Evolutionary conservation across 768 basidiomycete genomes (phyloP).

Genomic region (Thelephora aurantiotincta): DNA sequence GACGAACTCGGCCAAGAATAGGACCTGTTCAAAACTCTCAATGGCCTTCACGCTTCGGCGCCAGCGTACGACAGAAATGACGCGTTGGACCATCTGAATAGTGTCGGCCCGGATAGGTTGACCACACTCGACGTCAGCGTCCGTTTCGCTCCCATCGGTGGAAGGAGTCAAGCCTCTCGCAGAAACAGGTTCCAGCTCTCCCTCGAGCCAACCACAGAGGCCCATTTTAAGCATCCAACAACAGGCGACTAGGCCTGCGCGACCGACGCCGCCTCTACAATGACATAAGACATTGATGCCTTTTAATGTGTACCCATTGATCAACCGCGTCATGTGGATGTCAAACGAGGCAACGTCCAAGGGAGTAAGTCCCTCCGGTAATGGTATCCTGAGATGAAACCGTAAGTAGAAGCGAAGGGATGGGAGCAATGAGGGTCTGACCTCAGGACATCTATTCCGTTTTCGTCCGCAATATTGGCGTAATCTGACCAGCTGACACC

Average conservation of each 20-base stretch:
- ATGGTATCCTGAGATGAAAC: conserved; percentile 50
- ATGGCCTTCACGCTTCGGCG: conserved; percentile 82
- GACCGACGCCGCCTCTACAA: conserved; percentile 88
- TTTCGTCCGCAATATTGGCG: conserved; percentile 35
- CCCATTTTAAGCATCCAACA: conserved; percentile 91
- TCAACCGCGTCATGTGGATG: conserved; percentile 45
- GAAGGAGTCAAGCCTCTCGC: background rate
- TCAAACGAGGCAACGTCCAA: conserved; percentile 44
- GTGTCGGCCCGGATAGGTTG: conserved; percentile 26
- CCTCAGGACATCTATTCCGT: conserved; percentile 76
- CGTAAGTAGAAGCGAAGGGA: conserved; percentile 1
- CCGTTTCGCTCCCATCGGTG: background rate
- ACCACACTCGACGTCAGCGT: background rate
- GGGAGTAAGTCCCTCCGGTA: conserved; percentile 83
- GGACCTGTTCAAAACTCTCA: conserved; percentile 89
- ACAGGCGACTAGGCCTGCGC: conserved; percentile 84
- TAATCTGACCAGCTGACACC: conserved; percentile 85
- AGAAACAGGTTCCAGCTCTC: background rate
- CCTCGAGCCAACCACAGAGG: conserved; percentile 57
- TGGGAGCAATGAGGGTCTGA: conserved; percentile 14
- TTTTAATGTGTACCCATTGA: conserved; percentile 55
- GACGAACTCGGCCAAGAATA: conserved; percentile 67
- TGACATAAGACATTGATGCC: conserved; percentile 71
- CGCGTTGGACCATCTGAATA: conserved; percentile 55
- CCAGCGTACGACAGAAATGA: conserved; percentile 57